A percentile compares a stretch with the other conserved stretches of the same genome.
Conservation (phyloP, 495 filamentous ascomycete species). For the Podospora australis region DNA sequence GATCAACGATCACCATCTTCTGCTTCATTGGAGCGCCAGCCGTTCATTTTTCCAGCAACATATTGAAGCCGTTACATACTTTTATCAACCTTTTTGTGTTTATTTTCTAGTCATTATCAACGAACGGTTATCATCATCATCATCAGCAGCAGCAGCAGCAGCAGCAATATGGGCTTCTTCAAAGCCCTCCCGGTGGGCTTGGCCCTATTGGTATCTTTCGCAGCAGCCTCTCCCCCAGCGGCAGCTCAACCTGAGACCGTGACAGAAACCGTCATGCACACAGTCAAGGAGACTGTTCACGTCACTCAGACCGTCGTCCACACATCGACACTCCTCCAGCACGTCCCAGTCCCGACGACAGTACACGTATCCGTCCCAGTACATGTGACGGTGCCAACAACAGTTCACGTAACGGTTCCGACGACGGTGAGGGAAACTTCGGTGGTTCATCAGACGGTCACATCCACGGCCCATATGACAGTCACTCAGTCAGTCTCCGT, state of each 20-base stretch:
- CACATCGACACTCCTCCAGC: not conserved
- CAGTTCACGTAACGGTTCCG: conserved; percentile 1
- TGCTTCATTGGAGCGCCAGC: conserved; percentile 1
- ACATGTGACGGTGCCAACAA: conserved; percentile 4
- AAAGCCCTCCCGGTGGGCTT: not conserved
- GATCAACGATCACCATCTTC: not conserved
- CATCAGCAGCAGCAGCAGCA: not conserved
- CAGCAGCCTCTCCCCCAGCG: not conserved
- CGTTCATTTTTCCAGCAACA: conserved; percentile 1
- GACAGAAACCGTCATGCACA: conserved; percentile 1
- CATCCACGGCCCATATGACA: not conserved
- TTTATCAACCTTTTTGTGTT: not conserved
- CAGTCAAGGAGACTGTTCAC: conserved; percentile 3
- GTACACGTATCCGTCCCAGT: not conserved
- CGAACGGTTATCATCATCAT: not conserved
- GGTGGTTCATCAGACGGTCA: not conserved
- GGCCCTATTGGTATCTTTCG: not conserved
- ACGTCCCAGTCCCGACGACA: conserved; percentile 4
- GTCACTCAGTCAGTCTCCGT: not conserved
- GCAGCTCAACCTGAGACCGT: not conserved
- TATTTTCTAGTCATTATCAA: not conserved
- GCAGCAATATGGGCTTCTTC: not conserved
- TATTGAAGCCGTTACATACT: too few relatives aligned
- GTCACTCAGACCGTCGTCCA: not conserved
- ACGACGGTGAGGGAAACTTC: not conserved